Base-by-base conservation (phyloP, 345 rosid genomes). In the Sonneratia caseolaris region DNA sequence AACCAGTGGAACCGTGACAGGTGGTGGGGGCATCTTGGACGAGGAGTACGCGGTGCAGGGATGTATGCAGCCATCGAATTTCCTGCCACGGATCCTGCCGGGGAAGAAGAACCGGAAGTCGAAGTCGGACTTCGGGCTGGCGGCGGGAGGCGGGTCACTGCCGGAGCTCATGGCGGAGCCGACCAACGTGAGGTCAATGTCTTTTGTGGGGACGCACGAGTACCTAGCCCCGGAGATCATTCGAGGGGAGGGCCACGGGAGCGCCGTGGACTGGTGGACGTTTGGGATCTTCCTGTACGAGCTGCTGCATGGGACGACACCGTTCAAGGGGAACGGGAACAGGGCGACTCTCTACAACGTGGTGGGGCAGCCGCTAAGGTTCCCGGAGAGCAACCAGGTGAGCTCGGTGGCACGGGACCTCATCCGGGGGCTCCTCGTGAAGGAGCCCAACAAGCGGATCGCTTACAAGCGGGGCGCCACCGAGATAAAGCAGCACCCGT, bases 221-320 rank as follows among this genome's bases (percentile, higher is more conserved):
- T 89, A 92, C 79, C 85, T 92, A 75, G 97, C 97, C 32, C 96
- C 92, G 0, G 97, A 92, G 86, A 92, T 92, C 47, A 91, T 92
- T 36, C 88, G 90, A 78, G 97, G 97, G 3, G 97, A 90, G 84
- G 98, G 98, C 70, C 97, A 92, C 79, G 98, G 98, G 72, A 90
- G 95, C 79, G 98, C 98, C 3, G 98, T 92, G 14, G 98, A 92
- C 75, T 92, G 98, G 98, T 92, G 98, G 98, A 92, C 97, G 71
- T 89, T 82, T 75, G 97, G 98, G 72, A 92, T 90, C 70, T 90
- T 92, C 77, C 80, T 92, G 13, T 90, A 86, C 64, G 98, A 92
- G 74, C 88, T 92, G 71, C 80, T 92, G 81, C 89, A 86, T 49
- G 98, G 98, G 76, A 89, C 85, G 83, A 92, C 98, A 15, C 98